A percentile compares a stretch with the other conserved stretches of the same genome.
These are phyloP conservation scores for Madurella fahalii DNA, from an alignment of 2,329 filamentous ascomycete species.

Conservation along the genomic window DNA sequence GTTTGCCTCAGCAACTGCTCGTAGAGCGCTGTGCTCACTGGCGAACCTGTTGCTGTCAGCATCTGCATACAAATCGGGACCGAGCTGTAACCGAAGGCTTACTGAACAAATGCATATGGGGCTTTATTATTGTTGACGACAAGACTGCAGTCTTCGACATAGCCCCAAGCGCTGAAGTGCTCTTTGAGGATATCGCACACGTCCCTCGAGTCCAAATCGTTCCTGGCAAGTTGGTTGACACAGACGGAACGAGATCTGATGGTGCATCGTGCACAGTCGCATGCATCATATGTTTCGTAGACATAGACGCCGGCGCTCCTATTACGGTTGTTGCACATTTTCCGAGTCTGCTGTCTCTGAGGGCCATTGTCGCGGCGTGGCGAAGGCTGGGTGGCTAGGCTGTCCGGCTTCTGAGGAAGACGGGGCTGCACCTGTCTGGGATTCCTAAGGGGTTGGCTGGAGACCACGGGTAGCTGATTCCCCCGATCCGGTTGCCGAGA, in stretches of 20 bases:
- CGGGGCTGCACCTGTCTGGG: not conserved
- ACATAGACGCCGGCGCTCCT: not conserved
- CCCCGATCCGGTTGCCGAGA: conserved; percentile 13
- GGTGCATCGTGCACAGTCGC: not conserved
- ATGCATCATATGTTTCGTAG: not conserved
- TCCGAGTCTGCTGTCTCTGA: not conserved
- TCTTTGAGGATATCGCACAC: not conserved
- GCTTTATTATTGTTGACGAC: not conserved
- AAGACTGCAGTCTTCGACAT: not conserved
- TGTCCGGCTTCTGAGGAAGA: not conserved
- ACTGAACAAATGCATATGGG: not conserved
- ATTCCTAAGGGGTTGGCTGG: not conserved
- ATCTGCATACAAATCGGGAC: too few species aligned
- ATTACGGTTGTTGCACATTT: not conserved
- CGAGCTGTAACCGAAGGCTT: too few species aligned
- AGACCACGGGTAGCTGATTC: not conserved
- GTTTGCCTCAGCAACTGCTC: not conserved
- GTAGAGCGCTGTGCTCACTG: not conserved
- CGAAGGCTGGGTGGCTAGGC: too few species aligned
- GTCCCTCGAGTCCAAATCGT: not conserved
- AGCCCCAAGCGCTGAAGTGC: conserved; percentile 4
- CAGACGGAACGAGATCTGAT: not conserved
- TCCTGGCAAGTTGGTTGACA: not conserved
- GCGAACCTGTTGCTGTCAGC: not conserved
- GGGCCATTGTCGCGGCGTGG: not conserved